Conservation (phyloP, 805 yeast species). For the Nakazawaea holstii region DNA sequence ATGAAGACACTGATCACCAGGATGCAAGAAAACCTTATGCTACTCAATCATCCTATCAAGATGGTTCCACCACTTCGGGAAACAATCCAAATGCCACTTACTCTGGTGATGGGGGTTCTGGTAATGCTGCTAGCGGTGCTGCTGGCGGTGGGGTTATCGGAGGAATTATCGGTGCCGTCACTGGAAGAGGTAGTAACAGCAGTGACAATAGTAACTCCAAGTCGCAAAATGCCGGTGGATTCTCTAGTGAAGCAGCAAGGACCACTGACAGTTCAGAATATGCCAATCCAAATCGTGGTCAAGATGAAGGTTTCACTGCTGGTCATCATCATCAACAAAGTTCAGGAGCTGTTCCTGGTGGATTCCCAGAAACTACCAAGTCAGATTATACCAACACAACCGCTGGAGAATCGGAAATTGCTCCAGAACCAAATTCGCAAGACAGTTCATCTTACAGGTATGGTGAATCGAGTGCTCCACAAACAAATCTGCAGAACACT, state of each 20-base stretch:
- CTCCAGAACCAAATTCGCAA: no score
- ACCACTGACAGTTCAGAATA: background rate
- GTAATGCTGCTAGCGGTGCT: background rate
- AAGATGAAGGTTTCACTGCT: background rate
- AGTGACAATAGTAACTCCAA: background rate
- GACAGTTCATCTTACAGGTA: no score
- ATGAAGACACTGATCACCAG: background rate
- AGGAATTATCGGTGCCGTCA: slow-evolving; percentile 9
- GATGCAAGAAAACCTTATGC: background rate
- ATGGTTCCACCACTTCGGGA: background rate
- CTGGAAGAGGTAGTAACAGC: slow-evolving; percentile 2
- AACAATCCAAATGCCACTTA: background rate
- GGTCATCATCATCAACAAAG: background rate
- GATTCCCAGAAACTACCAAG: background rate
- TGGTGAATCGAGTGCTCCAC: no score
- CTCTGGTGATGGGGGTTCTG: background rate
- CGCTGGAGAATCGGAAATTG: background rate
- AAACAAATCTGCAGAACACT: no score
- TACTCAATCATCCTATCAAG: background rate
- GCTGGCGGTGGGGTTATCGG: slow-evolving; percentile 10
- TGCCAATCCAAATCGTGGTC: background rate
- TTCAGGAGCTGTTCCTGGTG: background rate
- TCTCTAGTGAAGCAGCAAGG: background rate
- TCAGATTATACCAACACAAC: background rate
- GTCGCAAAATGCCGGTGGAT: background rate